Conservation (phyloP, 441 rosid species). For the Eutrema salsugineum region DNA sequence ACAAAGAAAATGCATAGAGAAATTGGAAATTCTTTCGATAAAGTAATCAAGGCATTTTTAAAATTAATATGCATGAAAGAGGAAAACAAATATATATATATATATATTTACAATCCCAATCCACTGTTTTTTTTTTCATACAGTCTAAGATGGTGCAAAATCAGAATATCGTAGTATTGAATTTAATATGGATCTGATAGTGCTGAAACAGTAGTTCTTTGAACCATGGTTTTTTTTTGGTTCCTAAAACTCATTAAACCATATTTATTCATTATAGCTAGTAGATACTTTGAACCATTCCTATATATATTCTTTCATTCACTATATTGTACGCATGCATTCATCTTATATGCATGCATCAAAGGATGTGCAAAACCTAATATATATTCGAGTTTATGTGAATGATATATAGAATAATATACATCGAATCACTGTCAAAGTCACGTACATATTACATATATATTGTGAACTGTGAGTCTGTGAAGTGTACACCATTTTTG, state of each 20-base stretch:
- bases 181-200: neutral
- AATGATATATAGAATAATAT: neutral
- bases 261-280: too few species aligned
- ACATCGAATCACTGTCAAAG: neutral
- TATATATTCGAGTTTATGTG: neutral
- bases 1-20: neutral
- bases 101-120: neutral
- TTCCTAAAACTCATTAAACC: neutral
- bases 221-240: too few species aligned
- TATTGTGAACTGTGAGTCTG: neutral
- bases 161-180: neutral
- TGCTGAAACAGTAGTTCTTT: neutral
- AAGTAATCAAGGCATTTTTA: neutral
- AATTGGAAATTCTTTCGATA: neutral
- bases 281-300: neutral
- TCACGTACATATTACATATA: neutral
- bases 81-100: too few species aligned
- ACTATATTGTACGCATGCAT: neutral
- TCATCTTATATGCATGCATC: neutral
- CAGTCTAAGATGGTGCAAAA: neutral
- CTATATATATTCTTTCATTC: neutral
- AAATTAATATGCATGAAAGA: neutral
- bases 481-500: neutral
- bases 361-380: neutral
- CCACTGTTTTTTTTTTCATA: neutral